These are phyloP conservation scores for Verticillium longisporum DNA, from an alignment of 2,329 filamentous ascomycete species.

Conservation along the genomic window DNA sequence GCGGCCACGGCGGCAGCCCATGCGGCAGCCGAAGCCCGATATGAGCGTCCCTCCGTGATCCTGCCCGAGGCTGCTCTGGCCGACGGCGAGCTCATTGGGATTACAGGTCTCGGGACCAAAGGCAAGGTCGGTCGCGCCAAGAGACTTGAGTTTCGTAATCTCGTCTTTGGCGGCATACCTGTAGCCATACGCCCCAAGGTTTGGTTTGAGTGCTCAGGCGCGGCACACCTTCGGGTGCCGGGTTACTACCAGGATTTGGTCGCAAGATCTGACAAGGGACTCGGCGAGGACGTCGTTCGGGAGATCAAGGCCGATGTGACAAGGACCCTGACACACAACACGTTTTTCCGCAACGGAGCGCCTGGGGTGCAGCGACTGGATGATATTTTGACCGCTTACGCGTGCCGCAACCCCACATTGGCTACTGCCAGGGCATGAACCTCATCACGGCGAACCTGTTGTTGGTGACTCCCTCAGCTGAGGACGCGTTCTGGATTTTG, in stretches of 20 bases:
- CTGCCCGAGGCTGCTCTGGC: conserved; percentile 73
- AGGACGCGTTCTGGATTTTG: conserved; percentile 93
- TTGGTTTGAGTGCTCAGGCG: conserved; percentile 91
- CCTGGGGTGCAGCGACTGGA: conserved; percentile 80
- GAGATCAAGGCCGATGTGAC: conserved; percentile 95
- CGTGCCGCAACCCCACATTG: conserved; percentile 83
- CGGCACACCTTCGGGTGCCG: conserved; percentile 70
- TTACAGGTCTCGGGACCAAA: conserved; percentile 87
- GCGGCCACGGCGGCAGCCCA: conserved; percentile 59
- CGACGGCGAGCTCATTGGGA: conserved; percentile 83
- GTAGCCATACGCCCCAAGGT: conserved; percentile 82
- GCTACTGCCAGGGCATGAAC: conserved; percentile 98
- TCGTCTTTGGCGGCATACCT: conserved; percentile 85
- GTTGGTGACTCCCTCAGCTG: conserved; percentile 85
- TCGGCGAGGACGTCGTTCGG: conserved; percentile 56
- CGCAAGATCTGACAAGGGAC: conserved; percentile 46
- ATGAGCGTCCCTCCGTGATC: conserved; percentile 52
- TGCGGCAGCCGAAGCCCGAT: conserved; percentile 49
- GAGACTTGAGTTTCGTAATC: conserved; percentile 79
- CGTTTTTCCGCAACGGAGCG: conserved; percentile 81
- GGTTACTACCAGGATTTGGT: conserved; percentile 85
- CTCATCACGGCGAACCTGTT: conserved; percentile 86
- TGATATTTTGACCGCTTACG: conserved; percentile 83
- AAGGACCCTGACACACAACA: conserved; percentile 93
- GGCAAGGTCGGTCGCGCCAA: conserved; percentile 88